phyloP scores from a whole-genome alignment of 352 stramenopile genomes.

The Peronospora belbahrii region DNA sequence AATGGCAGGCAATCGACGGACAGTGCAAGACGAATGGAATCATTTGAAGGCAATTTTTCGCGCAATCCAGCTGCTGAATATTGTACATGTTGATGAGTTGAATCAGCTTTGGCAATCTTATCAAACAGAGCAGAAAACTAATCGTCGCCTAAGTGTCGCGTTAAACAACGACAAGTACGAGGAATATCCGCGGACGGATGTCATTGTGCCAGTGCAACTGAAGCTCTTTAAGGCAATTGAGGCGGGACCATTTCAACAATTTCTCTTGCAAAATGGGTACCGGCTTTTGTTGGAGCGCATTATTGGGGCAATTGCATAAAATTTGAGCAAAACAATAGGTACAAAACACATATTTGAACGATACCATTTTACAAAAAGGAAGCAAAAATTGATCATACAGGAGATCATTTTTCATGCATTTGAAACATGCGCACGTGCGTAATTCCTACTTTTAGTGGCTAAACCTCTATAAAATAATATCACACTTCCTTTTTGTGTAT shows the following conservation, averaged over 20 bases:
- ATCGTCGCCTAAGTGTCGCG: slow-evolving; percentile 53
- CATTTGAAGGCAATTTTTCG: slow-evolving; percentile 64
- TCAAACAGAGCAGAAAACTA: slow-evolving; percentile 62
- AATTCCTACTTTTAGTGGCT: too few relatives aligned
- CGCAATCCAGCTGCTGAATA: slow-evolving; percentile 43
- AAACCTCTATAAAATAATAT: background rate
- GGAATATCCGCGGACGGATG: slow-evolving; percentile 64
- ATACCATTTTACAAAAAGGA: slow-evolving; percentile 8
- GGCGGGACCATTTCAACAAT: slow-evolving; percentile 68
- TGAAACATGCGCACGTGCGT: too few relatives aligned
- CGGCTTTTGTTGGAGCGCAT: slow-evolving; percentile 60
- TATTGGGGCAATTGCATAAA: slow-evolving; percentile 63
- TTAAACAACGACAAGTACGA: slow-evolving; percentile 47
- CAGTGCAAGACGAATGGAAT: slow-evolving; percentile 68
- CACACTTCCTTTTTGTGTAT: background rate
- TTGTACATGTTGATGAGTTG: slow-evolving; percentile 51
- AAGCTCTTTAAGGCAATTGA: slow-evolving; percentile 79
- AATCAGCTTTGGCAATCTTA: slow-evolving; percentile 52
- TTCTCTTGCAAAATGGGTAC: slow-evolving; percentile 64
- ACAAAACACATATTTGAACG: slow-evolving; percentile 21
- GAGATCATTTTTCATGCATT: too few relatives aligned
- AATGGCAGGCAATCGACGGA: slow-evolving; percentile 26
- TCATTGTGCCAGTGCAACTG: slow-evolving; percentile 66
- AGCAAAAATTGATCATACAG: slow-evolving; percentile 6
- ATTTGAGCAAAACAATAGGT: too few relatives aligned